These are phyloP conservation scores for Alternaria arbusti DNA, from an alignment of 2,329 filamentous ascomycete genomes.

Conservation along the genomic window DNA sequence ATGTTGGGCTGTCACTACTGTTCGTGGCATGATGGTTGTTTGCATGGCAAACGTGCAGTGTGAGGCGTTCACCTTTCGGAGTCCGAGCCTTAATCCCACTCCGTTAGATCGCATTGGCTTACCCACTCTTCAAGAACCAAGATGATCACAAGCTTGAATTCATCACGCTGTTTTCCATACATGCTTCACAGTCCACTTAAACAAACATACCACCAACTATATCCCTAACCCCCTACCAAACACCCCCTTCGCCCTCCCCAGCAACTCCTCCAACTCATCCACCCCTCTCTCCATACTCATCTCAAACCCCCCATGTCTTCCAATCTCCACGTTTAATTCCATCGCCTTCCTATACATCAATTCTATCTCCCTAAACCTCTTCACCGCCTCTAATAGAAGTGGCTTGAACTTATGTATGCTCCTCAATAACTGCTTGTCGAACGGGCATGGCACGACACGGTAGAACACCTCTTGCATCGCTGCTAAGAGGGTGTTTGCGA, in stretches of 20 bases:
- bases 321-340: neutral
- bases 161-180: no score
- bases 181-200: no score
- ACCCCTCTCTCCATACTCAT: neutral
- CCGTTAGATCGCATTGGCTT: no score
- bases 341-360: neutral
- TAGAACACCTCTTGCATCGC: neutral
- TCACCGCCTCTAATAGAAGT: rapidly evolving
- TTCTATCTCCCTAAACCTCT: neutral
- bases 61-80: neutral
- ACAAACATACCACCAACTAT: no score
- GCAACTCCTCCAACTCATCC: neutral
- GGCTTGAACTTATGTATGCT: neutral
- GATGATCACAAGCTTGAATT: no score
- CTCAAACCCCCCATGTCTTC: neutral
- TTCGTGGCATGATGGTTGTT: neutral
- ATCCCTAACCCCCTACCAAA: neutral
- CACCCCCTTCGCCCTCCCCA: neutral
- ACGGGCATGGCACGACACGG: neutral
- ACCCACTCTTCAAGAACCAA: no score
- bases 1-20: neutral
- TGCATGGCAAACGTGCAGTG: neutral
- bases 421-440: neutral
- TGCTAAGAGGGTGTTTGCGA: neutral
- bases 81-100: neutral